Percentiles rank a stretch among this genome's conserved stretches.
Evolutionary conservation across 2,329 filamentous ascomycete species (phyloP).

Genomic region (Pyricularia grisea): DNA sequence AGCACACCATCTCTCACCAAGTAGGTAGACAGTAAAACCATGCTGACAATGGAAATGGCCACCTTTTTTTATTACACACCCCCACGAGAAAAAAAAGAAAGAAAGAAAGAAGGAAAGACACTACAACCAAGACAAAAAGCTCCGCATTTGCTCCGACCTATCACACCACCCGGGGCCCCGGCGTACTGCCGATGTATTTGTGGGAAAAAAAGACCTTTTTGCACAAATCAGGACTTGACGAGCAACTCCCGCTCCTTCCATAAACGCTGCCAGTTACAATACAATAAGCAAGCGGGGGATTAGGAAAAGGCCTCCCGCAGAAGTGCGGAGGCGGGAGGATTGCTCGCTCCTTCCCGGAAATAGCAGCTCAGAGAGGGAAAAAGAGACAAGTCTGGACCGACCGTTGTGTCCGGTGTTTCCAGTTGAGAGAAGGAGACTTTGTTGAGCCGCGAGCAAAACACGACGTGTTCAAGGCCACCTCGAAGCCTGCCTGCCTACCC

Average conservation of each 20-base stretch:
- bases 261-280: neutral
- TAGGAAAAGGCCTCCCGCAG: too few relatives aligned
- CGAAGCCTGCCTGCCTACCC: too few relatives aligned
- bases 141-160: neutral
- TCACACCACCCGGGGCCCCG: neutral
- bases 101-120: too few relatives aligned
- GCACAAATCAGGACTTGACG: neutral
- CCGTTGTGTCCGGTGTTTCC: too few relatives aligned
- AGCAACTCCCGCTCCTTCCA: neutral
- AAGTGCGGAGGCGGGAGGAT: too few relatives aligned
- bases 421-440: too few relatives aligned
- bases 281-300: too few relatives aligned
- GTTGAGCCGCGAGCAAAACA: neutral
- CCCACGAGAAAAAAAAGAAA: neutral
- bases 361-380: too few relatives aligned
- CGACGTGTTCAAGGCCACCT: neutral
- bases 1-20: neutral
- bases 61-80: too few relatives aligned
- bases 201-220: neutral
- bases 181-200: neutral
- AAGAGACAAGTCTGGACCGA: too few relatives aligned
- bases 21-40: neutral
- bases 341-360: too few relatives aligned
- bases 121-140: neutral
- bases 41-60: neutral